These are phyloP conservation scores for Meyerozyma carpophila DNA, from an alignment of 1,139 yeast genomes.

Conservation along the genomic window DNA sequence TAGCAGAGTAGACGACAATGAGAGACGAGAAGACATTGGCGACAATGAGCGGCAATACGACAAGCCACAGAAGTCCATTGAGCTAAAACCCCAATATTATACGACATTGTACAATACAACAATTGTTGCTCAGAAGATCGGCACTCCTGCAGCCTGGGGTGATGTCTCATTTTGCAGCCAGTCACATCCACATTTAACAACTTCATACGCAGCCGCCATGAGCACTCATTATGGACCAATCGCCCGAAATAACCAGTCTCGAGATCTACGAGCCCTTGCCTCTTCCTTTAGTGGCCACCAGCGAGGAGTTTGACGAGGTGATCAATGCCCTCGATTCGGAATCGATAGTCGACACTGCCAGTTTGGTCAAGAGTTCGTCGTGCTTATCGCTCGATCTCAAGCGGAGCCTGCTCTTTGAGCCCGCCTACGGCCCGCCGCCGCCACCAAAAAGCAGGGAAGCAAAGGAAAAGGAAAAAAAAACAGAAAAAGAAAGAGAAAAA, in stretches of 20 bases:
- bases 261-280: neutral
- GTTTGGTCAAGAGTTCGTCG: neutral
- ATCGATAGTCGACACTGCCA: neutral
- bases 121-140: neutral
- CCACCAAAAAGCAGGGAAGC: neutral
- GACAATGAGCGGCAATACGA: too few species aligned
- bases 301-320: neutral
- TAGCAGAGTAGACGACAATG: too few species aligned
- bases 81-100: too few species aligned
- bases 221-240: neutral
- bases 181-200: neutral
- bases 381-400: neutral
- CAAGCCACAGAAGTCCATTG: too few species aligned
- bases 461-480: neutral
- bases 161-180: neutral
- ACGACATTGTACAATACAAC: too few species aligned
- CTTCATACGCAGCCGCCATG: neutral
- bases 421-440: neutral
- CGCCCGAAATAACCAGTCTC: neutral
- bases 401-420: conserved; percentile 1
- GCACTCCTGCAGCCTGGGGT: neutral
- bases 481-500: neutral
- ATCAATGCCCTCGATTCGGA: neutral
- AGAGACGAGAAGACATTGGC: too few species aligned
- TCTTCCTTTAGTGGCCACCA: neutral